Evolutionary conservation across 2,329 filamentous ascomycete genomes (phyloP).

Genomic region (Metarhizium anisopliae): DNA sequence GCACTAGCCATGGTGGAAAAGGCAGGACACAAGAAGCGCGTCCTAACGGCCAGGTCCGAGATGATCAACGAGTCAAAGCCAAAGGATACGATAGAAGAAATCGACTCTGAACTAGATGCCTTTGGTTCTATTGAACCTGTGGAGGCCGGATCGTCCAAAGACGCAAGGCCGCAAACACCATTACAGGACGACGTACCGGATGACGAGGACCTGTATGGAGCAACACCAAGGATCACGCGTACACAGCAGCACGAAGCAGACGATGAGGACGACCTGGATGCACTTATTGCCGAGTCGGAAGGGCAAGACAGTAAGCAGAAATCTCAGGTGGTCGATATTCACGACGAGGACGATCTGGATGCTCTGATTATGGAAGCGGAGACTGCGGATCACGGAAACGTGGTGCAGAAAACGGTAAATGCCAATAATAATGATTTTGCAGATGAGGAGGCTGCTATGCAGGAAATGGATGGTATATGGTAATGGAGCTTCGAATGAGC

Average conservation of each 20-base stretch:
- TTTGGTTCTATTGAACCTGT: constrained; percentile 10
- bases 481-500: not conserved
- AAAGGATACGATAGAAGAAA: constrained; percentile 25
- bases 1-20: constrained; percentile 88
- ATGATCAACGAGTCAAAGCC: constrained; percentile 77
- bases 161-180: constrained; percentile 18
- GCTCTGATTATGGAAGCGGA: constrained; percentile 44
- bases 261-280: constrained; percentile 44
- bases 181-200: constrained; percentile 18
- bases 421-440: constrained; percentile 33
- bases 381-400: constrained; percentile 9
- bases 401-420: constrained; percentile 5
- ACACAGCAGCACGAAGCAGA: constrained; percentile 22
- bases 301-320: constrained; percentile 7
- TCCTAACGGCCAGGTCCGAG: constrained; percentile 65
- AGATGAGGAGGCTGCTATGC: constrained; percentile 61
- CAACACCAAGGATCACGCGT: constrained; percentile 32
- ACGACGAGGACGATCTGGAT: constrained; percentile 29
- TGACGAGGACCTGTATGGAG: constrained; percentile 46
- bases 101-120: constrained; percentile 20
- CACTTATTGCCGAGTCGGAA: constrained; percentile 42
- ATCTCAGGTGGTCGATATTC: not conserved
- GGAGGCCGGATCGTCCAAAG: constrained; percentile 21
- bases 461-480: constrained; percentile 48
- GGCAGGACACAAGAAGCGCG: constrained; percentile 72